Percentiles rank a stretch among this genome's conserved stretches.
Evolutionary conservation across 1,284 basidiomycete genomes (phyloP).

Genomic region (Irpex rosettiformis): DNA sequence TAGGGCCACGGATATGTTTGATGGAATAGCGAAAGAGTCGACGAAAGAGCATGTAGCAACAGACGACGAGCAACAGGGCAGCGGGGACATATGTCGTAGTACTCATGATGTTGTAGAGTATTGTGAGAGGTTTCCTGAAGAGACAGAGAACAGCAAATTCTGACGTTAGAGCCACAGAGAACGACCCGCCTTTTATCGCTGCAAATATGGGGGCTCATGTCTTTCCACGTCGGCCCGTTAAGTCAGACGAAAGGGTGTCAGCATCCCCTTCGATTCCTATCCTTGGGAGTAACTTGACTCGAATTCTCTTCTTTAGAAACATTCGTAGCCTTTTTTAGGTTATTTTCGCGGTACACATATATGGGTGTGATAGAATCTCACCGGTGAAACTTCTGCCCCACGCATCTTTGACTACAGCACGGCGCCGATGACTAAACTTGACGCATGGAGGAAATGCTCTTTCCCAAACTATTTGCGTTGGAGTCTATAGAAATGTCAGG

Average conservation of each 20-base stretch:
- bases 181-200: too few species aligned
- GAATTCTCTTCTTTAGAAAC: background rate
- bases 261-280: background rate
- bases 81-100: background rate
- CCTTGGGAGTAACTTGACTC: background rate
- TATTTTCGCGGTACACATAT: background rate
- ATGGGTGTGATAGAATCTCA: background rate
- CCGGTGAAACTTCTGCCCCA: too few species aligned
- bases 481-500: background rate
- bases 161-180: too few species aligned
- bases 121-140: too few species aligned
- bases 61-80: background rate
- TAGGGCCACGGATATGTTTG: conserved; percentile 7
- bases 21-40: conserved; percentile 3
- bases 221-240: background rate
- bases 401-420: too few species aligned
- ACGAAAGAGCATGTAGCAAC: background rate
- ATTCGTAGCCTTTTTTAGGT: background rate
- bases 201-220: background rate
- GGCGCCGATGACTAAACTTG: too few species aligned
- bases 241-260: background rate
- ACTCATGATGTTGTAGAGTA: background rate
- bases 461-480: too few species aligned
- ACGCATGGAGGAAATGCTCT: too few species aligned
- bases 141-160: too few species aligned